Evolutionary conservation across 2,329 filamentous ascomycete species (phyloP).

Genomic region (Colletotrichum neosansevieriae): DNA sequence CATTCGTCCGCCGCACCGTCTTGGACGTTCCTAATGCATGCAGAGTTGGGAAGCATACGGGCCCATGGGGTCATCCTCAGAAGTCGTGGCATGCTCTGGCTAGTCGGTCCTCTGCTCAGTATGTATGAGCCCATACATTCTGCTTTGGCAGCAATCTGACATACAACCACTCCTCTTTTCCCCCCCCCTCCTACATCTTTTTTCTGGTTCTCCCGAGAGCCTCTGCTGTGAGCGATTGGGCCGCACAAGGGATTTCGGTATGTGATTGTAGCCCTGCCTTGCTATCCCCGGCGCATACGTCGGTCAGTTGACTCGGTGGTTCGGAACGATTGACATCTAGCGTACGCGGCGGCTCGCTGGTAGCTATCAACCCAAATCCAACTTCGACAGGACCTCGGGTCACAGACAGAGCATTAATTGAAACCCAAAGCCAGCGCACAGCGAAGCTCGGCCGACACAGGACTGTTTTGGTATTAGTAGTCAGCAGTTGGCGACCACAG

Average conservation of each 20-base stretch:
- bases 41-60: conserved; percentile 40
- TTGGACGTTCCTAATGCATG: conserved; percentile 44
- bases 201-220: background rate
- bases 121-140: conserved; percentile 36
- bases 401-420: background rate
- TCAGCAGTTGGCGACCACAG: conserved; percentile 8
- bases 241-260: background rate
- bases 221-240: background rate
- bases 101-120: conserved; percentile 42
- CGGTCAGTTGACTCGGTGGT: background rate
- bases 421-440: conserved; percentile 1
- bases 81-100: conserved; percentile 54
- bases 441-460: background rate
- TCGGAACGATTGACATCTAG: background rate
- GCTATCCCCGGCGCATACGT: background rate
- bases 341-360: background rate
- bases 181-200: background rate
- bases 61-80: conserved; percentile 37
- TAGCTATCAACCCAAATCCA: background rate
- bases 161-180: conserved; percentile 1
- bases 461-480: background rate
- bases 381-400: background rate
- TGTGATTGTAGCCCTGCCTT: conserved; percentile 1
- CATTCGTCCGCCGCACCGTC: conserved; percentile 32
- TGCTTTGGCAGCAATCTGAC: conserved; percentile 31